phyloP scores from a whole-genome alignment of 768 basidiomycete genomes.

The Kwoniella sp. region DNA sequence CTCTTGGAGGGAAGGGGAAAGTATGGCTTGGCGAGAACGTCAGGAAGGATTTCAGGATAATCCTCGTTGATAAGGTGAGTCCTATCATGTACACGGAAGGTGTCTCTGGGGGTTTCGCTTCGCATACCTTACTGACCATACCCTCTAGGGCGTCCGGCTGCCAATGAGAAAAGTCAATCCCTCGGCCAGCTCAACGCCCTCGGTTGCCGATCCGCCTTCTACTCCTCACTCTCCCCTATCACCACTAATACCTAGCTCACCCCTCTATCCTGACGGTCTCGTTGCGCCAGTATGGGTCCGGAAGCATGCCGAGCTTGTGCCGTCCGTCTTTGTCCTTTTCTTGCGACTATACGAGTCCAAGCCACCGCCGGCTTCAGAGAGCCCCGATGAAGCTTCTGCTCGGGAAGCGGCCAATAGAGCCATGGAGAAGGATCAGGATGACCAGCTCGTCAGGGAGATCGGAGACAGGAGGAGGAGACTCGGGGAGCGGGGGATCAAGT shows the following conservation, averaged over 20 bases:
- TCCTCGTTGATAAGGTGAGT: constrained; percentile 77
- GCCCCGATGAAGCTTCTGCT: constrained; percentile 28
- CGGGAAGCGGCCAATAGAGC: constrained; percentile 55
- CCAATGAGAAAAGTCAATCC: constrained; percentile 76
- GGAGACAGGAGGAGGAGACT: constrained; percentile 75
- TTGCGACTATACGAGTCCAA: constrained; percentile 72
- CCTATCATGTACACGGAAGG: too few species aligned
- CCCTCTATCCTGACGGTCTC: constrained; percentile 89
- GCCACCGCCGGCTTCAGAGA: constrained; percentile 57
- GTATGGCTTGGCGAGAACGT: constrained; percentile 39
- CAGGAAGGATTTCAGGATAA: constrained; percentile 68
- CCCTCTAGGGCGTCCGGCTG: constrained; percentile 68
- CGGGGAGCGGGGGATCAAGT: constrained; percentile 84
- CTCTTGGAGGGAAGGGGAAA: constrained; percentile 40
- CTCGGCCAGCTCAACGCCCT: constrained; percentile 13
- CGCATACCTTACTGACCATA: background rate
- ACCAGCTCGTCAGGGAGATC: constrained; percentile 77
- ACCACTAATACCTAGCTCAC: constrained; percentile 82
- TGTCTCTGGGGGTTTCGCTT: too few species aligned
- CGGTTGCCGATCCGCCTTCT: constrained; percentile 58
- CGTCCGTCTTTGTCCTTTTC: constrained; percentile 91
- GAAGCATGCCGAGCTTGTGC: constrained; percentile 88
- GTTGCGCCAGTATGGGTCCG: constrained; percentile 98
- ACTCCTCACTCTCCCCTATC: constrained; percentile 85
- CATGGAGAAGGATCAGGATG: constrained; percentile 69